Evolutionary conservation across 148 eudicot species (phyloP).

Genomic region (Salicornia ramosissima): DNA sequence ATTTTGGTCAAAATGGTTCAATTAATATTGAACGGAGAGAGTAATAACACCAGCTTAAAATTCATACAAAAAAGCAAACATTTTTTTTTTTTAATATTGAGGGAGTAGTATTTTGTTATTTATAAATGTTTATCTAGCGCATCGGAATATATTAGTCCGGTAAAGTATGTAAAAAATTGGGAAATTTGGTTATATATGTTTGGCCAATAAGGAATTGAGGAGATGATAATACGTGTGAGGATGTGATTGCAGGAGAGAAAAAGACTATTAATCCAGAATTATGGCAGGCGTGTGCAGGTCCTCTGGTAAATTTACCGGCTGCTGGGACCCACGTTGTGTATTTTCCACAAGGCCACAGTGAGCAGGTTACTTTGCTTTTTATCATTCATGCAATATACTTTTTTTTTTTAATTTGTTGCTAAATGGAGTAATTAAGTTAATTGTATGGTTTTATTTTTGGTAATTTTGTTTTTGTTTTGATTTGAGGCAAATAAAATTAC

Average conservation of each 20-base stretch:
- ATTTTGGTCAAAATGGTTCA: too few relatives aligned
- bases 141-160: too few relatives aligned
- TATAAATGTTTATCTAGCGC: too few relatives aligned
- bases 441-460: neutral
- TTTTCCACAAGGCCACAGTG: conserved; percentile 98
- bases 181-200: neutral
- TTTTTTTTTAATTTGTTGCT: neutral
- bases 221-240: conserved; percentile 20
- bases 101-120: too few relatives aligned
- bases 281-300: conserved; percentile 99
- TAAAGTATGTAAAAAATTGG: neutral
- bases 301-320: conserved; percentile 82
- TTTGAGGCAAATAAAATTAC: neutral
- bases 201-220: neutral
- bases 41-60: too few relatives aligned
- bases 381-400: neutral
- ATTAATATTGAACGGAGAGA: too few relatives aligned
- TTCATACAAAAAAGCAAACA: too few relatives aligned
- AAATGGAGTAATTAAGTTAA: neutral
- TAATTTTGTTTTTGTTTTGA: neutral
- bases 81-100: too few relatives aligned
- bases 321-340: conserved; percentile 97
- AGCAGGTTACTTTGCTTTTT: conserved; percentile 52
- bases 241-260: conserved; percentile 53
- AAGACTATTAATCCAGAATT: conserved; percentile 74